Evolutionary conservation across 495 filamentous ascomycete genomes (phyloP), one percentile per base, ranked within the genome.

Genomic region (Glutinoglossum americanum): DNA sequence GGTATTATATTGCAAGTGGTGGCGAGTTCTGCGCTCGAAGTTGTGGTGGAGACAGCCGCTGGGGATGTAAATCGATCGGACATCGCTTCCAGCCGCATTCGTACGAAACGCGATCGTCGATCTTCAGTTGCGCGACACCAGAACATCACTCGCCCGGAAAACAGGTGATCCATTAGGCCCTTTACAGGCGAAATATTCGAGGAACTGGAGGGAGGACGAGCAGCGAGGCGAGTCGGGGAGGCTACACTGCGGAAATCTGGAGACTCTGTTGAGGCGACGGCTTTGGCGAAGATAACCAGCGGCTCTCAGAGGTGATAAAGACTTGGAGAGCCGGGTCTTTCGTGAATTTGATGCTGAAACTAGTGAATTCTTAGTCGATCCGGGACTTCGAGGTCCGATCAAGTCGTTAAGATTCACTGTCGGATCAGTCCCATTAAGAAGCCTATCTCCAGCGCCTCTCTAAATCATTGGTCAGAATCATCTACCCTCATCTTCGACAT

Each of bases 11-110:
- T 19, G 49, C 49, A 53, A 53, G 49, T 32, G 26, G 49, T 53
- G 49, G 15, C 26, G 49, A 53, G 49, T 53, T 32, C 7, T 25
- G 49, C 49, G 26, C 49, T 30, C 30, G 25, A 53, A 53, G 49
- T 53, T 51, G 47, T n/a, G 49, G 49, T 27, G 49, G 49, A 53
- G 49, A 27, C 25, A 53, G 47, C 26, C 23, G 49, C 49, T 53
- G 49, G 49, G 49, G 49, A 49, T 49, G 47, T 30, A n/a, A 53
- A 21, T 27, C 49, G 49, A 53, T 53, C 49, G 49, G 49, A 53
- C 49, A 17, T 53, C 49, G 49, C 49, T 30, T 53, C 49, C 49
- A 53, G 49, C 49, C 49, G 49, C 49, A 28, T 53, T 15, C n/a
- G 11, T 5, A 53, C 23, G 21, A 7, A 30, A n/a, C 49, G 28